Evolutionary conservation across 1,139 yeast genomes (phyloP), one percentile per base, ranked within the genome.

Genomic region (Hyphopichia khmerensis): DNA sequence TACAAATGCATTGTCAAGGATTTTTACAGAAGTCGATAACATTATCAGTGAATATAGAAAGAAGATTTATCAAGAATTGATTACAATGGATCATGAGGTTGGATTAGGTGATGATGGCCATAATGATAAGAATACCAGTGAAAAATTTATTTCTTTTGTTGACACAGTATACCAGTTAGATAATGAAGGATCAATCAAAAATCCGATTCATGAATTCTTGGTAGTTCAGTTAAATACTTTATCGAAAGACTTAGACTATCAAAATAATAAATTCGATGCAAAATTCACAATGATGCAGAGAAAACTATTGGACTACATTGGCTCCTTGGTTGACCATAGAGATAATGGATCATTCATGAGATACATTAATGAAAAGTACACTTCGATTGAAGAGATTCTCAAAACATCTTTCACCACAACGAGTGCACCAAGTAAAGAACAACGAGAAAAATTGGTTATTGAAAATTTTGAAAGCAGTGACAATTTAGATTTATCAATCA

Each of bases 1-100:
- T 37, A 75, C 76, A 39, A 74, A 70, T 2, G 56, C 62, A 4
- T 47, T 66, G 17, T 38, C 53, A 18, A 59, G 77, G 40, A 77
- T 89, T 4, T 87, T 91, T 81, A 64, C 64, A 6, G 86, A 84
- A 49, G 85, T 88, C 2, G 88, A 83, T 46, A 65, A 61, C 10
- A 80, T 87, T 10, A 77, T 88, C 14, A 79, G 78, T 27, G 75
- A 73, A 26, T 91, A 88, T 63, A 80, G 87, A 51, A 72, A 73
- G 42, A 75, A 75, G 35, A 70, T 82, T 10, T 86, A 91, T 81
- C 72, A 73, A 32, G 79, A 77, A 45, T 69, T 91, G 41, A 54
- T 72, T 15, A 57, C 72, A 1, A 57, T 72, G 45, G 77, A 72
- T 42, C 67, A 67, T 45, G 75, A 68, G 40, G 71, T 59, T 3